Evolutionary conservation across 2,329 filamentous ascomycete genomes (phyloP).

Genomic region (Talaromyces albobiverticillius): DNA sequence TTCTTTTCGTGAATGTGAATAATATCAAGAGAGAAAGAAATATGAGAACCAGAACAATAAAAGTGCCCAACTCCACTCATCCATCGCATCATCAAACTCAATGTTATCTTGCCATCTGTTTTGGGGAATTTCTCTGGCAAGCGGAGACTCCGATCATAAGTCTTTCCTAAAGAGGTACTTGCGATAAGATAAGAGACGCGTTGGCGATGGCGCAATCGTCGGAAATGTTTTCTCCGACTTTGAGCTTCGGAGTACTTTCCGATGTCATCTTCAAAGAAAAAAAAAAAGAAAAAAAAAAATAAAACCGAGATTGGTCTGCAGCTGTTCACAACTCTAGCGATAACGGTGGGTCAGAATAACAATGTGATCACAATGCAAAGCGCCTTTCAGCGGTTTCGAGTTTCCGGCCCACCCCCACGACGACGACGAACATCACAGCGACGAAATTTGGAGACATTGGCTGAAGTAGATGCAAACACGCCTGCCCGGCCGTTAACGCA

Average conservation of each 20-base stretch:
- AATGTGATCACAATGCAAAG: slow-evolving; percentile 13
- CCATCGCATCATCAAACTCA: too few species aligned
- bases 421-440: background rate
- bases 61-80: too few species aligned
- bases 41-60: background rate
- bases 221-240: background rate
- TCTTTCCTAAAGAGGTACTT: background rate
- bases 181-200: background rate
- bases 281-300: too few species aligned
- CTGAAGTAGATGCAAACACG: background rate
- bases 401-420: slow-evolving; percentile 5
- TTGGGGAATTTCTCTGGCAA: background rate
- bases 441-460: background rate
- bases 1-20: background rate
- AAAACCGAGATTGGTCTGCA: too few species aligned
- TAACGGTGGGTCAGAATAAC: too few species aligned
- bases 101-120: background rate
- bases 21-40: background rate
- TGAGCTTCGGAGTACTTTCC: background rate
- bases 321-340: too few species aligned
- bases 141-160: background rate
- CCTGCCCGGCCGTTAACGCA: slow-evolving; percentile 8
- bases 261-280: too few species aligned
- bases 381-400: slow-evolving; percentile 15
- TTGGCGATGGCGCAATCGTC: background rate